Conservation (phyloP, 352 stramenopile genomes). For the Globisporangium rhizosaccharum region DNA sequence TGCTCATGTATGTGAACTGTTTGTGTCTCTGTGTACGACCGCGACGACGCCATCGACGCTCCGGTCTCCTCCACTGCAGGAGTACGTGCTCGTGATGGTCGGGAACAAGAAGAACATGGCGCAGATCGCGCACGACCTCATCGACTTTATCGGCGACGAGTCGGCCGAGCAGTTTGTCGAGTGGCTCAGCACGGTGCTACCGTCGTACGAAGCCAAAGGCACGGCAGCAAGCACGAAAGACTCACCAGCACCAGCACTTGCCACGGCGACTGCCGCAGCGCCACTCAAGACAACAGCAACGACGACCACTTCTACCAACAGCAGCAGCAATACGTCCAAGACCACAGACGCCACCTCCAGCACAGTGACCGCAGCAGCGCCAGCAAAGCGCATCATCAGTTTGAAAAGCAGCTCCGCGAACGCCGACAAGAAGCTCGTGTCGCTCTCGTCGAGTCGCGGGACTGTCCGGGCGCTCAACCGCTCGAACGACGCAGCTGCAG, state of each 20-base stretch:
- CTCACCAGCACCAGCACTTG: conserved; percentile 7
- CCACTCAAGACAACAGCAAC: neutral
- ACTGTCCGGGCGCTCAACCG: conserved; percentile 53
- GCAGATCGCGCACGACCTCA: conserved; percentile 75
- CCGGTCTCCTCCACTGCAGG: conserved; percentile 23
- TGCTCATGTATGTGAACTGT: conserved; percentile 23
- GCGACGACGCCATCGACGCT: conserved; percentile 6
- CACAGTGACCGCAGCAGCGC: conserved; percentile 5
- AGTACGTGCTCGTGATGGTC: conserved; percentile 86
- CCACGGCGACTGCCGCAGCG: conserved; percentile 8
- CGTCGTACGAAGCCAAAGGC: conserved; percentile 35
- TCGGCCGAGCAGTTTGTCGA: conserved; percentile 62
- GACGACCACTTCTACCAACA: conserved; percentile 3
- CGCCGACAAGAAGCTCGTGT: conserved; percentile 47
- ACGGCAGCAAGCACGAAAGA: conserved; percentile 2
- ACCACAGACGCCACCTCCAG: conserved; percentile 5
- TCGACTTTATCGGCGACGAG: conserved; percentile 83
- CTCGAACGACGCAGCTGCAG: conserved; percentile 25
- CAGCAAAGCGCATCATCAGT: conserved; percentile 54
- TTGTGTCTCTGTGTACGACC: conserved; percentile 17
- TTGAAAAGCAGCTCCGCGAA: conserved; percentile 35
- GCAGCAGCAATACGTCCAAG: too few relatives aligned
- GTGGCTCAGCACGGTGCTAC: conserved; percentile 60
- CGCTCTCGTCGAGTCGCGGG: conserved; percentile 31
- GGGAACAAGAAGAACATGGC: conserved; percentile 85